Conservation (phyloP, 169 alveolate genomes). For the Theileria luwenshuni region DNA sequence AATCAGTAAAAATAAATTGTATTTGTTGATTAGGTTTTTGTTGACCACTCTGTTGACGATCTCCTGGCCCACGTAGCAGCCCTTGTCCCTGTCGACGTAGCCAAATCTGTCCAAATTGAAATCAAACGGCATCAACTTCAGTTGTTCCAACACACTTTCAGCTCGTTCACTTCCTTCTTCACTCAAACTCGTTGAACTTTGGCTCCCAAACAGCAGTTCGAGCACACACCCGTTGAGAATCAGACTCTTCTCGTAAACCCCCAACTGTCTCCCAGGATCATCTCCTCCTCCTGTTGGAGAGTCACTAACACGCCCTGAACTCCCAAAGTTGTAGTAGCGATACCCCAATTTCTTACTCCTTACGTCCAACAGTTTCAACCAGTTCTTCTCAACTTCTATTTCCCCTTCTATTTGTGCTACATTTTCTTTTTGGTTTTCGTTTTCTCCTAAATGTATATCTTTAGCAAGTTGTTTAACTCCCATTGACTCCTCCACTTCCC, state of each 20-base stretch:
- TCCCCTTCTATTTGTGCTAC: neutral
- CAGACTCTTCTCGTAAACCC: slow-evolving; percentile 8
- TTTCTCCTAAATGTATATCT: no score
- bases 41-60: slow-evolving; percentile 70
- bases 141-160: neutral
- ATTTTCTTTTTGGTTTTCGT: neutral
- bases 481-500: neutral
- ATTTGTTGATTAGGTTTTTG: slow-evolving; percentile 67
- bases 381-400: neutral
- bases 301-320: neutral
- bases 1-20: slow-evolving; percentile 54
- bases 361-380: neutral
- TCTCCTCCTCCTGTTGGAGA: neutral
- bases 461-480: no score
- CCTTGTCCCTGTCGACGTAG: slow-evolving; percentile 68
- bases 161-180: no score
- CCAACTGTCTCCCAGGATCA: neutral
- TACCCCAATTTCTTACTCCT: slow-evolving; percentile 6
- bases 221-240: slow-evolving; percentile 1
- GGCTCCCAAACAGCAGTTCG: neutral
- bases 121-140: slow-evolving; percentile 70
- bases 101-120: slow-evolving; percentile 61
- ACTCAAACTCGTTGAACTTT: neutral
- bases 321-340: slow-evolving; percentile 6
- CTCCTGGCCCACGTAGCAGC: slow-evolving; percentile 80